phyloP scores from a whole-genome alignment of 176 grass and related monocot species.

The Elymus sibiricus region DNA sequence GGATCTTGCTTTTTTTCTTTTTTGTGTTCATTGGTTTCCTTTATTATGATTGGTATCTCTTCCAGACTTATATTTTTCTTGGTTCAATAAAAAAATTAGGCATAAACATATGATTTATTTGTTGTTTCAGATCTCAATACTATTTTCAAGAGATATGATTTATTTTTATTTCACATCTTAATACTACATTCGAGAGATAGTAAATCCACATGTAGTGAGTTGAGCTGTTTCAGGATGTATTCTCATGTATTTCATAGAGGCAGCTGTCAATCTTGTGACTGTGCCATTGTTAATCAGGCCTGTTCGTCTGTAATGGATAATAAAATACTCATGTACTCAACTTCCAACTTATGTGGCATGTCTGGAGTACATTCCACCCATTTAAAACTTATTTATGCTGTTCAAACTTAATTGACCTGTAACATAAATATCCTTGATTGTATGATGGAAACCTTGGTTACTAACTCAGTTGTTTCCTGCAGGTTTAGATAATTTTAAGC shows the following conservation, averaged over 20 bases:
- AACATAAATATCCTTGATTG: background rate
- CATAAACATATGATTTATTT: background rate
- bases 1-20: background rate
- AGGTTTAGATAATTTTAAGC: background rate
- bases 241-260: background rate
- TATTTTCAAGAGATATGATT: background rate
- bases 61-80: background rate
- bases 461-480: background rate
- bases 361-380: background rate
- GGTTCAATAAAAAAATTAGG: background rate
- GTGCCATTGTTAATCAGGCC: background rate
- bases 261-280: background rate
- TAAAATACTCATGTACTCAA: background rate
- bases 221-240: background rate
- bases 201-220: background rate
- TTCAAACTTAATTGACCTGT: background rate
- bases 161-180: background rate
- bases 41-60: conserved; percentile 20
- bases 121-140: background rate
- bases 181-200: background rate
- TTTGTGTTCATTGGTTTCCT: background rate
- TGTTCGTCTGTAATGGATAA: background rate
- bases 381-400: conserved; percentile 1
- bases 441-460: background rate
- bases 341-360: background rate